Evolutionary conservation across 2,329 filamentous ascomycete species (phyloP).

Genomic region (Xylaria digitata): DNA sequence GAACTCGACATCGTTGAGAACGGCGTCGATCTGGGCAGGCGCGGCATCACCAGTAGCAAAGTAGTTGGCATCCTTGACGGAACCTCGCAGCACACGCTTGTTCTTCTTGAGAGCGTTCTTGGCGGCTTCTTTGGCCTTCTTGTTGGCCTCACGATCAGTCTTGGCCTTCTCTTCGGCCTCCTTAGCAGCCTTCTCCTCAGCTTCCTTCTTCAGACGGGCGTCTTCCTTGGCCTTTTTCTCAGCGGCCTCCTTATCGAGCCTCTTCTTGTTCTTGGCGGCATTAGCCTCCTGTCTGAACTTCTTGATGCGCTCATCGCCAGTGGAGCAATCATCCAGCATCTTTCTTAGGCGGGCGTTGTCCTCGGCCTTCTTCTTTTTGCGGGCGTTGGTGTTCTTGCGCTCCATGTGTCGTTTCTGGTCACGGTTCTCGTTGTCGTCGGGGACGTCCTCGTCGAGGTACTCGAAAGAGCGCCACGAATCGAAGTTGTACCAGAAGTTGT

Average conservation of each 20-base stretch:
- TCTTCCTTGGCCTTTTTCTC: conserved; percentile 90
- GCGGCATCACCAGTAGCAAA: conserved; percentile 79
- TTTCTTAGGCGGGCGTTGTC: conserved; percentile 91
- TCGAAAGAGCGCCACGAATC: conserved; percentile 98
- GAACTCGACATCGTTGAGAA: conserved; percentile 86
- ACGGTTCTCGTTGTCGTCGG: conserved; percentile 98
- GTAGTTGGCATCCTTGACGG: conserved; percentile 98
- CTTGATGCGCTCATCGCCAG: conserved; percentile 95
- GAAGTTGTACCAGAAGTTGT: conserved; percentile 99
- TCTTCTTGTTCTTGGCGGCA: conserved; percentile 96
- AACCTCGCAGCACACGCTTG: conserved; percentile 94
- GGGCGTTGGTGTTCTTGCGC: conserved; percentile 96
- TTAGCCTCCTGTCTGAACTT: conserved; percentile 92
- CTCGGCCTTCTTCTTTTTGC: conserved; percentile 99
- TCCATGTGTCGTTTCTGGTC: conserved; percentile 99
- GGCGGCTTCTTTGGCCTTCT: conserved; percentile 98
- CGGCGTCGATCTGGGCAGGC: conserved; percentile 81
- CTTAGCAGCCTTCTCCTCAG: conserved; percentile 81
- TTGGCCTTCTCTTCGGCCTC: conserved; percentile 91
- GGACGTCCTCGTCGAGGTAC: conserved; percentile 98
- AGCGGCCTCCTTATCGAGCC: conserved; percentile 88
- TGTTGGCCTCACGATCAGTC: conserved; percentile 80
- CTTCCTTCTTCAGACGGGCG: conserved; percentile 82
- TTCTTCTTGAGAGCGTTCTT: conserved; percentile 99
- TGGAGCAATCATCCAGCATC: conserved; percentile 86